Evolutionary conservation across 495 filamentous ascomycete genomes (phyloP).

Genomic region (Penicillium coffeae): DNA sequence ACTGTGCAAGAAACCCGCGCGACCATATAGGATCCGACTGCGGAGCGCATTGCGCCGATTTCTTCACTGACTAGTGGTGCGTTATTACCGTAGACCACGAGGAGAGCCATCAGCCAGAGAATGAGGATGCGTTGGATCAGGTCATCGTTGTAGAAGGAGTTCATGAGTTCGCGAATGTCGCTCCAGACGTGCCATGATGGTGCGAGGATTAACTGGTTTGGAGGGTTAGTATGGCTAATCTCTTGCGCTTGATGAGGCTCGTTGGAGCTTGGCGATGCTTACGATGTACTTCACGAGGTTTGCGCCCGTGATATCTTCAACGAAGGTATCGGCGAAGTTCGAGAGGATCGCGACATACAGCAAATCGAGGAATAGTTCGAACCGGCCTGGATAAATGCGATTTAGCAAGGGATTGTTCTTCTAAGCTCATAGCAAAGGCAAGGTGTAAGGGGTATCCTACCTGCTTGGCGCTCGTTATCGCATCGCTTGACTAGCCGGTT

Average conservation of each 20-base stretch:
- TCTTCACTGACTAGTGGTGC: slow-evolving; percentile 39
- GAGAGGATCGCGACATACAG: slow-evolving; percentile 44
- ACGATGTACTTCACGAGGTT: slow-evolving; percentile 45
- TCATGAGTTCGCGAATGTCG: slow-evolving; percentile 45
- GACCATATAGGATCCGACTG: slow-evolving; percentile 37
- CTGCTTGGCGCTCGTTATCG: slow-evolving; percentile 36
- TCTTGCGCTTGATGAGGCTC: not conserved
- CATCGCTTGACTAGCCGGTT: slow-evolving; percentile 29
- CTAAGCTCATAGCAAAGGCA: not conserved
- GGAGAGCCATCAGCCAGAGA: slow-evolving; percentile 44
- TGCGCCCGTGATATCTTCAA: slow-evolving; percentile 41
- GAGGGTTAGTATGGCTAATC: not conserved
- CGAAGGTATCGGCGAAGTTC: slow-evolving; percentile 42
- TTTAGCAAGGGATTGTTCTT: not conserved
- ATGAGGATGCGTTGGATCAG: slow-evolving; percentile 43
- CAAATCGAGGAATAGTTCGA: slow-evolving; percentile 49
- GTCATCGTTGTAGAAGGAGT: slow-evolving; percentile 49
- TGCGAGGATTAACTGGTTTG: slow-evolving; percentile 31
- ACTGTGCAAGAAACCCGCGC: slow-evolving; percentile 26
- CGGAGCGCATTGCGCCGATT: slow-evolving; percentile 36
- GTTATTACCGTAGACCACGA: slow-evolving; percentile 47
- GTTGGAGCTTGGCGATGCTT: not conserved
- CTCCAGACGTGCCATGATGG: slow-evolving; percentile 49
- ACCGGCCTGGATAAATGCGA: slow-evolving; percentile 26
- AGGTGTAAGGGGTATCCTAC: slow-evolving; percentile 2